phyloP scores from a whole-genome alignment of 257 asterid genomes.

The Solanum acaule region DNA sequence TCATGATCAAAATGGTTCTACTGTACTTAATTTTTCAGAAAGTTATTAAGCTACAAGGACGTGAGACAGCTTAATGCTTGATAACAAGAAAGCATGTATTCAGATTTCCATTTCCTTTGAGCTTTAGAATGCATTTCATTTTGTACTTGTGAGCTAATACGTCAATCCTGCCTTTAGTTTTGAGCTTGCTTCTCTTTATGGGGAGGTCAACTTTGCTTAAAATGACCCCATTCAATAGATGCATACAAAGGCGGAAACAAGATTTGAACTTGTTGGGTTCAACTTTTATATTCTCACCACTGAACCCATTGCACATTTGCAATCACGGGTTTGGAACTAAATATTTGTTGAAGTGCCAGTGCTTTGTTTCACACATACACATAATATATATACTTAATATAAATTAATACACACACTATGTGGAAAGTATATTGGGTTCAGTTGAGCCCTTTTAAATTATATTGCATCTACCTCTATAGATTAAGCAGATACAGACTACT shows the following conservation, averaged over 20 bases:
- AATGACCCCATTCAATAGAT: neutral
- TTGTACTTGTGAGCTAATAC: neutral
- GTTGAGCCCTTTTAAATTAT: no score
- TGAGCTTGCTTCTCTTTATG: neutral
- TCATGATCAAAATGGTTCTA: neutral
- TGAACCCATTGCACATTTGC: neutral
- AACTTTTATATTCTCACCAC: neutral
- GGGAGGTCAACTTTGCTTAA: neutral
- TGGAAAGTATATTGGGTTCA: no score
- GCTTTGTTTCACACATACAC: no score
- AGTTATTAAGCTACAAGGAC: neutral
- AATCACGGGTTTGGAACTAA: neutral
- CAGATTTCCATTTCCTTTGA: neutral
- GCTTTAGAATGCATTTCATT: neutral
- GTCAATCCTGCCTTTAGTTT: neutral
- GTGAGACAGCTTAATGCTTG: neutral
- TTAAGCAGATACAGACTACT: neutral
- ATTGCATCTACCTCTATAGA: no score
- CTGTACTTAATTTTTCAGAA: neutral
- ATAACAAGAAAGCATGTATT: neutral
- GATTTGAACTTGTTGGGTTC: neutral
- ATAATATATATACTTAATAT: no score
- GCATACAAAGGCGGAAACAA: neutral
- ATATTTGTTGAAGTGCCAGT: no score
- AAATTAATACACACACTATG: no score